phyloP scores from a whole-genome alignment of 768 basidiomycete species.

The Leccinum subgranulosum region DNA sequence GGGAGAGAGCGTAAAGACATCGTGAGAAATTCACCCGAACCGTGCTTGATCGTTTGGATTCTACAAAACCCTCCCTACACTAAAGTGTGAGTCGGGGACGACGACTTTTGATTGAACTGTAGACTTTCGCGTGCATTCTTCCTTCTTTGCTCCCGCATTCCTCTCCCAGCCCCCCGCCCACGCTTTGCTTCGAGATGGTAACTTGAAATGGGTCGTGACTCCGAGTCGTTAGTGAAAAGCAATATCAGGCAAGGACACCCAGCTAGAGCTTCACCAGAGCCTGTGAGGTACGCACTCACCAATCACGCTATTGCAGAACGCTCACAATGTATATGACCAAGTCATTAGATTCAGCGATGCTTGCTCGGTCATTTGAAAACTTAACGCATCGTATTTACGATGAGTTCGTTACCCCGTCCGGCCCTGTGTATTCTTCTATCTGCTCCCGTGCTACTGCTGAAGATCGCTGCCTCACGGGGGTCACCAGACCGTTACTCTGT shows the following conservation, averaged over 20 bases:
- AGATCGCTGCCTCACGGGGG: constrained; percentile 41
- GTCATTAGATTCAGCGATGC: constrained; percentile 37
- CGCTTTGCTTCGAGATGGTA: constrained; percentile 45
- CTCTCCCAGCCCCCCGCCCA: constrained; percentile 50
- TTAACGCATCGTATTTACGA: constrained; percentile 48
- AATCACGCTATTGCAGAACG: not conserved
- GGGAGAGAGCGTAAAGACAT: no score
- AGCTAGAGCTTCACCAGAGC: constrained; percentile 69
- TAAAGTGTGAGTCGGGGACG: no score
- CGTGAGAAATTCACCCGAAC: no score
- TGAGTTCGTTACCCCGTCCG: constrained; percentile 39
- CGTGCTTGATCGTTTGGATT: no score
- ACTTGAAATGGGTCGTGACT: constrained; percentile 51
- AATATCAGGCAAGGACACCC: constrained; percentile 36
- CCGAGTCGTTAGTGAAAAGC: constrained; percentile 56
- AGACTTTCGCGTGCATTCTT: constrained; percentile 45
- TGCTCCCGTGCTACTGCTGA: constrained; percentile 42
- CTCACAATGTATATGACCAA: constrained; percentile 15
- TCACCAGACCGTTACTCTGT: constrained; percentile 45
- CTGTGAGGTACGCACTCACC: constrained; percentile 31
- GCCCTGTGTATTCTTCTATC: constrained; percentile 45
- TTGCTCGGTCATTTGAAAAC: constrained; percentile 44
- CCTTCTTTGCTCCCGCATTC: constrained; percentile 63
- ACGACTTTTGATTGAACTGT: no score
- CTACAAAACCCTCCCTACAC: no score